Evolutionary conservation across 1,284 basidiomycete species (phyloP).

Genomic region (Trichosporon ovoides): DNA sequence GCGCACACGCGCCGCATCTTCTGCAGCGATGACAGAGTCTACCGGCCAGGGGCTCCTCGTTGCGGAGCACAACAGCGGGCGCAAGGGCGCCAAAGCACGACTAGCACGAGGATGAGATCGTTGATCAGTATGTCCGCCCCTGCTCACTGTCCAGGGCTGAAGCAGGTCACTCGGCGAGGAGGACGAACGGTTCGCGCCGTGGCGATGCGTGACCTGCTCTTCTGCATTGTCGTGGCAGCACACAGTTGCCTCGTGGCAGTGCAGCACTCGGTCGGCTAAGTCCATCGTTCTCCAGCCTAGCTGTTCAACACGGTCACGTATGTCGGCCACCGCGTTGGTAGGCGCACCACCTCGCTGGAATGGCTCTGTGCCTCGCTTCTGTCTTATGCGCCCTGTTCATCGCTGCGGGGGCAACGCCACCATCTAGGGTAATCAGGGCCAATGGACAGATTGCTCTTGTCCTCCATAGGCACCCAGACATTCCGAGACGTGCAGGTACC

Average conservation of each 20-base stretch:
- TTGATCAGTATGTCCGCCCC: not conserved
- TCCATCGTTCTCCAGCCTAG: not conserved
- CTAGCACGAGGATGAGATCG: not conserved
- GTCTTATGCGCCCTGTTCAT: conserved; percentile 21
- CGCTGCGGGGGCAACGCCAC: conserved; percentile 17
- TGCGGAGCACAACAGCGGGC: not conserved
- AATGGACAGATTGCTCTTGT: conserved; percentile 24
- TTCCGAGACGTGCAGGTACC: conserved; percentile 6
- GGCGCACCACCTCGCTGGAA: not conserved
- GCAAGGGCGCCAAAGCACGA: not conserved
- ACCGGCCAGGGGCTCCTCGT: too few relatives aligned
- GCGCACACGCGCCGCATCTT: too few relatives aligned
- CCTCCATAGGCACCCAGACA: conserved; percentile 7
- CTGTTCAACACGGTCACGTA: not conserved
- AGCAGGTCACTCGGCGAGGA: not conserved
- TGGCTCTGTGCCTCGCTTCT: conserved; percentile 7
- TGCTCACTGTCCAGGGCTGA: not conserved
- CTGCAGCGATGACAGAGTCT: too few relatives aligned
- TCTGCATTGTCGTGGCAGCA: conserved; percentile 22
- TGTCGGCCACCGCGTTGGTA: not conserved
- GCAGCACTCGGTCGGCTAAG: conserved; percentile 20
- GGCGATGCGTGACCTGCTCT: not conserved
- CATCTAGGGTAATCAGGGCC: conserved; percentile 10
- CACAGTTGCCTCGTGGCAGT: conserved; percentile 21
- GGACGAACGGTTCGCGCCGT: not conserved